These are phyloP conservation scores for Trichaptum fuscoviolaceum DNA, from an alignment of 768 basidiomycete genomes.

Conservation along the genomic window DNA sequence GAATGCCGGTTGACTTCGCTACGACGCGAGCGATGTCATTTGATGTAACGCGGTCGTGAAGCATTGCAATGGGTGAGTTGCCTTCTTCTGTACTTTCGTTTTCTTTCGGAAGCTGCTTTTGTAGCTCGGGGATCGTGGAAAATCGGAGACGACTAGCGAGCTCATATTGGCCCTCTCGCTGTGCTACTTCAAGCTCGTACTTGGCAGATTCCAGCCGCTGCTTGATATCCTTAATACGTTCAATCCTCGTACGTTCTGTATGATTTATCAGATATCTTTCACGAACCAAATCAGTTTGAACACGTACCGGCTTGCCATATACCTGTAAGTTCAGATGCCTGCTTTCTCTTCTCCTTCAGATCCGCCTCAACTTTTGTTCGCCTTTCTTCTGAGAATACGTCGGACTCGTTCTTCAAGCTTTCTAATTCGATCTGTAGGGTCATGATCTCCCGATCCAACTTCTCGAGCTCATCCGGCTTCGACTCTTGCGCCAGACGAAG, in stretches of 20 bases:
- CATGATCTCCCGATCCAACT: conserved; percentile 75
- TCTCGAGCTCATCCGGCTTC: conserved; percentile 81
- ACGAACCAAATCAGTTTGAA: no score
- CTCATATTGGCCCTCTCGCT: conserved; percentile 85
- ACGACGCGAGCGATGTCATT: conserved; percentile 86
- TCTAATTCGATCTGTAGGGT: conserved; percentile 88
- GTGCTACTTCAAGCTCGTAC: conserved; percentile 81
- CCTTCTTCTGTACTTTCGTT: conserved; percentile 36
- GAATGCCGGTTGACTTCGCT: conserved; percentile 85
- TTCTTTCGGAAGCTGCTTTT: conserved; percentile 59
- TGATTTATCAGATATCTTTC: neutral
- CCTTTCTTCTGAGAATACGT: conserved; percentile 78
- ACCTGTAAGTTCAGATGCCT: conserved; percentile 54
- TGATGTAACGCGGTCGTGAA: conserved; percentile 85
- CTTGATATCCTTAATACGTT: conserved; percentile 68
- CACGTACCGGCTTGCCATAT: conserved; percentile 70
- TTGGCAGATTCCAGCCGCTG: conserved; percentile 76
- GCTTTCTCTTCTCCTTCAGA: conserved; percentile 52
- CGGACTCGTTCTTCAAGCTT: conserved; percentile 82
- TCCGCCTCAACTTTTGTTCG: conserved; percentile 60
- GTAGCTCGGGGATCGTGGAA: conserved; percentile 78
- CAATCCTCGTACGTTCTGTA: conserved; percentile 61
- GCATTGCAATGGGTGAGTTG: conserved; percentile 52
- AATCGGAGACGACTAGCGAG: conserved; percentile 79
- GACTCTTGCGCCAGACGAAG: conserved; percentile 85